phyloP scores from a whole-genome alignment of 495 filamentous ascomycete genomes.

The Daldinia caldariorum region DNA sequence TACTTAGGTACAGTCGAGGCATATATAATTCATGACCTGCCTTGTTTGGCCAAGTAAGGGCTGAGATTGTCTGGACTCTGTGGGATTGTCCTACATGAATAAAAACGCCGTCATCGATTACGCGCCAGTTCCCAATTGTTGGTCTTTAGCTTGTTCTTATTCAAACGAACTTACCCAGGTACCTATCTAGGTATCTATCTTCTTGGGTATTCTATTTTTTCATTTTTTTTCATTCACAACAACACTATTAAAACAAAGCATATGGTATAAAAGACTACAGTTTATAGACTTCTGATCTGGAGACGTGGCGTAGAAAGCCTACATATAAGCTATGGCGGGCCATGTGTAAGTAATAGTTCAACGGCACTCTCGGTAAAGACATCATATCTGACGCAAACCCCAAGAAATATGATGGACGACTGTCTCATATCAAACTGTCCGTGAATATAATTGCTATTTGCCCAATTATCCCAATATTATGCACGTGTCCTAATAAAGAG shows the following conservation, averaged over 20 bases:
- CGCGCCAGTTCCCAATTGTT: neutral
- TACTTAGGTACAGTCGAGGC: neutral
- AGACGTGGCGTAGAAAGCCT: neutral
- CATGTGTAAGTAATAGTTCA: constrained; percentile 34
- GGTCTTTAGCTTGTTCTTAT: neutral
- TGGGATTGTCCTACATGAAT: neutral
- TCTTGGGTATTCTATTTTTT: neutral
- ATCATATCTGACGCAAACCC: neutral
- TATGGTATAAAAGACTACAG: neutral
- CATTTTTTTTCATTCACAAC: neutral
- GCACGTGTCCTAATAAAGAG: constrained; percentile 11
- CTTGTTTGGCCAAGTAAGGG: constrained; percentile 9
- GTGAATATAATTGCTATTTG: neutral
- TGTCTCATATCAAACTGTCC: constrained; percentile 40
- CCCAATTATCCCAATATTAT: neutral
- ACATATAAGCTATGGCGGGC: constrained; percentile 29
- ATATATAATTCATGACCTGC: constrained; percentile 13
- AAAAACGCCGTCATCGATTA: neutral
- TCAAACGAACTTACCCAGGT: neutral
- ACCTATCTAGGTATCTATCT: neutral
- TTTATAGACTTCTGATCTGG: neutral
- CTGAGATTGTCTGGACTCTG: neutral
- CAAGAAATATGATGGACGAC: constrained; percentile 44
- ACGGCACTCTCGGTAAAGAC: neutral
- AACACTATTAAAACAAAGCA: neutral